A percentile compares a stretch with the other conserved stretches of the same genome.
phyloP scores from a whole-genome alignment of 2,329 filamentous ascomycete species.

The Thermoascus crustaceus region DNA sequence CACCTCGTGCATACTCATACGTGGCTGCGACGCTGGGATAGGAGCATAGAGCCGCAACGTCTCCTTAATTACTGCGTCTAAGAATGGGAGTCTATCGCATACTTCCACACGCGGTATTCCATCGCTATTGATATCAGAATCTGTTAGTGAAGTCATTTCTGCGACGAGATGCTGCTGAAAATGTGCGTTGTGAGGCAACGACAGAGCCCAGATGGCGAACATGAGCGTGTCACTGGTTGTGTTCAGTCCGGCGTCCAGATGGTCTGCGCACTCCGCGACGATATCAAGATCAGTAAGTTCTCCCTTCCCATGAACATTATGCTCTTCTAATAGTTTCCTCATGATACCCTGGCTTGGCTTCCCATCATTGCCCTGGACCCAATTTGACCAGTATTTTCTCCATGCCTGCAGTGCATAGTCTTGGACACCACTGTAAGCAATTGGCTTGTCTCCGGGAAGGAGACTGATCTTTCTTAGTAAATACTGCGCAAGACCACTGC shows the following conservation, averaged over 20 bases:
- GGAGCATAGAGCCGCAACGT: slow-evolving; percentile 43
- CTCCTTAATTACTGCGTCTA: slow-evolving; percentile 46
- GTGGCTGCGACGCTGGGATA: slow-evolving; percentile 42
- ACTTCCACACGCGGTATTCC: slow-evolving; percentile 29
- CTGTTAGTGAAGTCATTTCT: slow-evolving; percentile 32
- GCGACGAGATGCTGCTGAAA: slow-evolving; percentile 40
- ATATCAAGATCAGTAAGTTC: slow-evolving; percentile 39
- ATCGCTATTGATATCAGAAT: slow-evolving; percentile 14
- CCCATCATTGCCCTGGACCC: slow-evolving; percentile 15
- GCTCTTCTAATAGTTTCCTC: slow-evolving; percentile 29
- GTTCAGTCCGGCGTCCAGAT: slow-evolving; percentile 47
- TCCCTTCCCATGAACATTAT: slow-evolving; percentile 16
- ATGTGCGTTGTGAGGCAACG: slow-evolving; percentile 32
- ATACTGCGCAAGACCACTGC: slow-evolving; percentile 29
- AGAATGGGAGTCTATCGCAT: slow-evolving; percentile 34
- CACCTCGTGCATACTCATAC: slow-evolving; percentile 23
- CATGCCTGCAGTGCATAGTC: slow-evolving; percentile 33
- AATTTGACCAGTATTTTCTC: slow-evolving; percentile 20
- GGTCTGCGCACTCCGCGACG: slow-evolving; percentile 47
- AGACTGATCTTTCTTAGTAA: slow-evolving; percentile 27
- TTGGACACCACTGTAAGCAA: slow-evolving; percentile 45
- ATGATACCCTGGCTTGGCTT: slow-evolving; percentile 24
- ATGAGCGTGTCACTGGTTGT: slow-evolving; percentile 47
- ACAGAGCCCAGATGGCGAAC: slow-evolving; percentile 45
- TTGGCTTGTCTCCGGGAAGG: slow-evolving; percentile 44